A percentile compares a stretch with the other conserved stretches of the same genome.
These are phyloP conservation scores for Podospora anserina DNA, from an alignment of 495 filamentous ascomycete species.

Conservation along the genomic window DNA sequence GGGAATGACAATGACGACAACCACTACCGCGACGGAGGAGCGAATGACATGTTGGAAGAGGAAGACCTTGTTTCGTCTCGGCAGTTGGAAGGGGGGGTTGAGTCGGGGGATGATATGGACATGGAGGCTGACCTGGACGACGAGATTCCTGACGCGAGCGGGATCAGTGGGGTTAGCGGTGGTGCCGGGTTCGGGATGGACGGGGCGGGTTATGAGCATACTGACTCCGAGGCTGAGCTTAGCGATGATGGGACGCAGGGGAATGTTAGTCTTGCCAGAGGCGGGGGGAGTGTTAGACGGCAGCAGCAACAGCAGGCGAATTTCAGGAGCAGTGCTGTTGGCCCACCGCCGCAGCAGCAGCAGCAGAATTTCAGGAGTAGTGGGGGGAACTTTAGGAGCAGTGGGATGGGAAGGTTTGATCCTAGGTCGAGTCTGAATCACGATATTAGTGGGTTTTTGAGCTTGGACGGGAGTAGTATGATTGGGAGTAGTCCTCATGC, in stretches of 20 bases:
- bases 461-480: slow-evolving; percentile 47
- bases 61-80: slow-evolving; percentile 42
- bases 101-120: slow-evolving; percentile 39
- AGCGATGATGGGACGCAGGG: slow-evolving; percentile 36
- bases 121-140: slow-evolving; percentile 63
- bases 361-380: slow-evolving; percentile 13
- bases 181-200: slow-evolving; percentile 26
- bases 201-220: slow-evolving; percentile 67
- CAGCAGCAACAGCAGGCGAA: slow-evolving; percentile 12
- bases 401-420: slow-evolving; percentile 36
- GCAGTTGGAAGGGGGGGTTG: slow-evolving; percentile 20
- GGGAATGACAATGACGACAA: slow-evolving; percentile 42
- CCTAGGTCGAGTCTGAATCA: slow-evolving; percentile 41
- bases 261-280: slow-evolving; percentile 25
- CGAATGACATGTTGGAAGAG: slow-evolving; percentile 51
- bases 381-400: slow-evolving; percentile 8
- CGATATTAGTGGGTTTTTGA: slow-evolving; percentile 50
- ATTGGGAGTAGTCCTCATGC: slow-evolving; percentile 45
- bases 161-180: slow-evolving; percentile 24
- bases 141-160: slow-evolving; percentile 60
- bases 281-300: slow-evolving; percentile 15
- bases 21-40: not conserved
- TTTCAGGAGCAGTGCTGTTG: slow-evolving; percentile 9
- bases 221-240: slow-evolving; percentile 75
- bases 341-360: not conserved